Conservation (phyloP, 2,329 filamentous ascomycete species). For the Oidium heveae region DNA sequence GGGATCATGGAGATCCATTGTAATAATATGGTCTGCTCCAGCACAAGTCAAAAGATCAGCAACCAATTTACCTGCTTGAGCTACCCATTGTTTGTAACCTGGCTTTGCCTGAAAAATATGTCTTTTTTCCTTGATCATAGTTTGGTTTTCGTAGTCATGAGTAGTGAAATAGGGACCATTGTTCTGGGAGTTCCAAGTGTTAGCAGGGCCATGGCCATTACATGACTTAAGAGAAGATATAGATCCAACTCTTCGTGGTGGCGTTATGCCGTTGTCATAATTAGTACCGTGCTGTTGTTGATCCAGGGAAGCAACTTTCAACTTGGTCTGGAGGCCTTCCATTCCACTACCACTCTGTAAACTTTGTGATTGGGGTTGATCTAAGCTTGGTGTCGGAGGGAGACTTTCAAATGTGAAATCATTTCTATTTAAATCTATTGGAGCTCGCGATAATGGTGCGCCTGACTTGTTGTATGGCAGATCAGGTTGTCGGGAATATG, state of each 20-base stretch:
- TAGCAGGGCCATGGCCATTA: background rate
- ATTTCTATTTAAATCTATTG: constrained; percentile 23
- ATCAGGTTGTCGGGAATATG: constrained; percentile 88
- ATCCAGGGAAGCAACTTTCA: constrained; percentile 40
- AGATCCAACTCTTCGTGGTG: constrained; percentile 12
- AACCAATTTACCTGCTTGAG: constrained; percentile 82
- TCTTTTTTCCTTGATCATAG: constrained; percentile 24
- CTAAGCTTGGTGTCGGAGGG: constrained; percentile 59
- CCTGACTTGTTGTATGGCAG: constrained; percentile 91
- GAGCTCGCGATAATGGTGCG: constrained; percentile 55
- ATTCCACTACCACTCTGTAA: constrained; percentile 26
- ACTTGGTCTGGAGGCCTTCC: constrained; percentile 43
- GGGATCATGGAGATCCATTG: constrained; percentile 87
- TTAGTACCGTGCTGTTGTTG: constrained; percentile 18
- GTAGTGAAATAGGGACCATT: constrained; percentile 23
- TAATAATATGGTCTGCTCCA: constrained; percentile 89
- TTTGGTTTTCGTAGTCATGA: constrained; percentile 37
- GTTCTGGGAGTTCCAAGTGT: background rate
- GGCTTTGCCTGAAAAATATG: constrained; percentile 56
- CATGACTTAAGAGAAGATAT: background rate
- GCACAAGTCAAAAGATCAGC: constrained; percentile 88
- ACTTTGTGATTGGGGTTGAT: constrained; percentile 38
- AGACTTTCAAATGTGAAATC: constrained; percentile 81
- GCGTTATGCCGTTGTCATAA: constrained; percentile 16
- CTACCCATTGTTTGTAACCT: constrained; percentile 96